Evolutionary conservation across 306 rosid genomes (phyloP).

Genomic region (Benincasa hispida): DNA sequence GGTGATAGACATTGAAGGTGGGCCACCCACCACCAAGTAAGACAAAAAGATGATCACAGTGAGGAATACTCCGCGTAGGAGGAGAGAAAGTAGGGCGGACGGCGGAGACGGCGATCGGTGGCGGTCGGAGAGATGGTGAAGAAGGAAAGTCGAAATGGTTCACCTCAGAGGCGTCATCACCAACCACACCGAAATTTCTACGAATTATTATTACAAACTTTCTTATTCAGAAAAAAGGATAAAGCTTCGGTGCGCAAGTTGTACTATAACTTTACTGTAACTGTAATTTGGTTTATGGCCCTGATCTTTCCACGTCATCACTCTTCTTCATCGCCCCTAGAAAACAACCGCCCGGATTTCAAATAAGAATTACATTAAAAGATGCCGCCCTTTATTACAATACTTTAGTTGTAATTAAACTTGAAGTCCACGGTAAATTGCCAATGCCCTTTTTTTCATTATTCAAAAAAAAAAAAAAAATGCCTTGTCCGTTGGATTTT

Average conservation of each 20-base stretch:
- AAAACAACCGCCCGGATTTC: background rate
- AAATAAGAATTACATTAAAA: background rate
- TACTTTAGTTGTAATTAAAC: too few relatives aligned
- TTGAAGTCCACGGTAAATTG: too few relatives aligned
- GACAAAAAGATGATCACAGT: background rate
- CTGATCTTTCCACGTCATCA: background rate
- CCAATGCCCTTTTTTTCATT: too few relatives aligned
- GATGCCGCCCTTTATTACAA: too few relatives aligned
- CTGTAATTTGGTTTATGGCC: background rate
- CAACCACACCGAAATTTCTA: background rate
- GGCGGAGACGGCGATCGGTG: background rate
- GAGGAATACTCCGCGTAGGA: too few relatives aligned
- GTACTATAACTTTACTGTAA: slow-evolving; percentile 2
- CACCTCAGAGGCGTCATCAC: background rate
- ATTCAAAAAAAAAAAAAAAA: too few relatives aligned
- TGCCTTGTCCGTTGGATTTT: too few relatives aligned
- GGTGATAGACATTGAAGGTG: slow-evolving; percentile 56
- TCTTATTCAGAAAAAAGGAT: background rate
- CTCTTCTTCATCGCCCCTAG: background rate
- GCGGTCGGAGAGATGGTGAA: background rate
- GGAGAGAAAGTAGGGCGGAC: background rate
- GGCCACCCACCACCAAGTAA: slow-evolving; percentile 27
- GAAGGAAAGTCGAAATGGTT: background rate
- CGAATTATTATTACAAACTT: background rate
- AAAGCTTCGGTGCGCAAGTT: background rate